These are phyloP conservation scores for Bisporella sp. DNA, from an alignment of 2,329 filamentous ascomycete species.

Conservation along the genomic window DNA sequence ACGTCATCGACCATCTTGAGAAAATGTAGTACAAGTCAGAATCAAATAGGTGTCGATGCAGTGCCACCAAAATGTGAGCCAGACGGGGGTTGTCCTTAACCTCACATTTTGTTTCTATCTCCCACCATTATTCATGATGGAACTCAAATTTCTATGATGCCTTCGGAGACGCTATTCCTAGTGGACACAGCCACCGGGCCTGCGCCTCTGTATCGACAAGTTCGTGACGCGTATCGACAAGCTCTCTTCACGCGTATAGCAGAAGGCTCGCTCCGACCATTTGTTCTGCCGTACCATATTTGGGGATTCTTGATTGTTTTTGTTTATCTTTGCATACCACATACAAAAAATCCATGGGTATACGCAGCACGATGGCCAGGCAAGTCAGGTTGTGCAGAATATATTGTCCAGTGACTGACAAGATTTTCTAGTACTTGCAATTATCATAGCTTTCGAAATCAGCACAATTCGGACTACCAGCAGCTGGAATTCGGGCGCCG, in stretches of 20 bases:
- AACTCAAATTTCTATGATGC: background rate
- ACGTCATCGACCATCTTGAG: too few relatives aligned
- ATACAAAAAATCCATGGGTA: constrained; percentile 42
- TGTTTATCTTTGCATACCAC: constrained; percentile 49
- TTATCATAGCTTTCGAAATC: constrained; percentile 37
- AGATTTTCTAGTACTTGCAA: constrained; percentile 32
- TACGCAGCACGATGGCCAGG: constrained; percentile 39
- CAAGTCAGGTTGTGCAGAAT: too few relatives aligned
- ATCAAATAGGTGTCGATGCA: too few relatives aligned
- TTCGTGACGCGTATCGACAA: constrained; percentile 28
- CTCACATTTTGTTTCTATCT: too few relatives aligned
- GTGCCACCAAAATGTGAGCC: too few relatives aligned
- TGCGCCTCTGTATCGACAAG: constrained; percentile 13
- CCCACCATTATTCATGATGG: too few relatives aligned
- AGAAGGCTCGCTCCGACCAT: constrained; percentile 36
- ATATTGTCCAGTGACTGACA: too few relatives aligned
- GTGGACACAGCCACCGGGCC: constrained; percentile 14
- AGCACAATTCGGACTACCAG: constrained; percentile 35
- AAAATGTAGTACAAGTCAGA: too few relatives aligned
- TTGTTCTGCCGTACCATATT: constrained; percentile 46
- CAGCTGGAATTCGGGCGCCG: constrained; percentile 43
- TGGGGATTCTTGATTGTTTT: constrained; percentile 40
- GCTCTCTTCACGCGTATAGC: constrained; percentile 31
- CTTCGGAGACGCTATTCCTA: constrained; percentile 12
- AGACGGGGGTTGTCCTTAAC: too few relatives aligned